phyloP scores from a whole-genome alignment of 2,329 filamentous ascomycete species.

The Davidsoniella neocaledoniae region DNA sequence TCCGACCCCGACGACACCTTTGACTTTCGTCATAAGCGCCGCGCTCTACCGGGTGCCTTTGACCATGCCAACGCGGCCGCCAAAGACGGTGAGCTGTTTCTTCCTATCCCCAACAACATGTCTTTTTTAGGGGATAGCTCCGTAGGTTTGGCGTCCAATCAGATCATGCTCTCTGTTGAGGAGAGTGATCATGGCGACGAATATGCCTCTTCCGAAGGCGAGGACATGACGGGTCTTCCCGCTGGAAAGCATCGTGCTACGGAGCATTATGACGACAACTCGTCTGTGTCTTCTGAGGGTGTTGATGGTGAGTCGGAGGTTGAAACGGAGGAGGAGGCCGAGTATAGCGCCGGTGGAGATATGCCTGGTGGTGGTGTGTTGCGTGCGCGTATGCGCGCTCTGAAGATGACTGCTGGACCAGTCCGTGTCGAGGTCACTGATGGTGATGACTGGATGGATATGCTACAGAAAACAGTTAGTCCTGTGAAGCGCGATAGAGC shows the following conservation, averaged over 20 bases:
- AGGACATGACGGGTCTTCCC: slow-evolving; percentile 66
- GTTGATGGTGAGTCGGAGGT: slow-evolving; percentile 14
- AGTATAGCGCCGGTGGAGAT: slow-evolving; percentile 26
- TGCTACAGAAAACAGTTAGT: slow-evolving; percentile 84
- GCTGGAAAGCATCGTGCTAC: slow-evolving; percentile 56
- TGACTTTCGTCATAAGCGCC: slow-evolving; percentile 33
- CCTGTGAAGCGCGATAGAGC: slow-evolving; percentile 83
- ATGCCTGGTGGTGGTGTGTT: slow-evolving; percentile 41
- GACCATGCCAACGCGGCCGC: slow-evolving; percentile 37
- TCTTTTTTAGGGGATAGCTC: slow-evolving; percentile 92
- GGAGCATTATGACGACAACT: slow-evolving; percentile 38
- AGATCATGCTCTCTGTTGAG: slow-evolving; percentile 41
- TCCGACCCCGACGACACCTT: slow-evolving; percentile 35
- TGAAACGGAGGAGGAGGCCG: slow-evolving; percentile 19
- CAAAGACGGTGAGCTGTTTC: background rate
- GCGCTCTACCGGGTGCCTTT: slow-evolving; percentile 63
- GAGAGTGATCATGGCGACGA: slow-evolving; percentile 52
- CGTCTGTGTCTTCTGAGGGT: slow-evolving; percentile 8
- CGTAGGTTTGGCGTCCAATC: slow-evolving; percentile 58
- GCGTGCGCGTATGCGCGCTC: slow-evolving; percentile 45
- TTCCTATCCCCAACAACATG: slow-evolving; percentile 32
- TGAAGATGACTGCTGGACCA: slow-evolving; percentile 42
- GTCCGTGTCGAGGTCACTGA: slow-evolving; percentile 43
- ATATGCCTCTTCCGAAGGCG: slow-evolving; percentile 57
- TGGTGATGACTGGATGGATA: slow-evolving; percentile 82